Conservation (phyloP, 129 eudicot genomes). For the Artemisia argyi region DNA sequence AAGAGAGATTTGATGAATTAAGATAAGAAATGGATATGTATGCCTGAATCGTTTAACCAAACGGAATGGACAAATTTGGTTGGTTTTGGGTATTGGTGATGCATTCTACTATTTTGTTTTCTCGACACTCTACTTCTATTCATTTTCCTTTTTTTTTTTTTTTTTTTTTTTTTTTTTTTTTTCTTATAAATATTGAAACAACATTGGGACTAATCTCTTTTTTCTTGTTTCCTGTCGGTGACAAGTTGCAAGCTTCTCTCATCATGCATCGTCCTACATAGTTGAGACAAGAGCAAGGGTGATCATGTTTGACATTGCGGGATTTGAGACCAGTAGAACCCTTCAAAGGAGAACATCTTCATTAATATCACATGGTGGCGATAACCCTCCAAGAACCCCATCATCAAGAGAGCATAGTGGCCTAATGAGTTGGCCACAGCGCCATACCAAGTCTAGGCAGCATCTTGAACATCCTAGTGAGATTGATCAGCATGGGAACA, state of each 20-base stretch:
- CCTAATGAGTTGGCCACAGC: constrained; percentile 85
- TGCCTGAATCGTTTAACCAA: too few relatives aligned
- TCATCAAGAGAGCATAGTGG: constrained; percentile 55
- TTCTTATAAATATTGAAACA: not conserved
- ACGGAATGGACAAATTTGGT: too few relatives aligned
- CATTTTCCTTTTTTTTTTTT: not conserved
- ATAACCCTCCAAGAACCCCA: constrained; percentile 46
- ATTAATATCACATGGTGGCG: constrained; percentile 38
- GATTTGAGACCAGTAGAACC: constrained; percentile 46
- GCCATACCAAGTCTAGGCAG: constrained; percentile 29
- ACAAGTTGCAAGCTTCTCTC: constrained; percentile 50
- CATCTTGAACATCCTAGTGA: constrained; percentile 29
- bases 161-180: too few relatives aligned
- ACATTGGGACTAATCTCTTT: not conserved
- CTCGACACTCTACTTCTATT: too few relatives aligned
- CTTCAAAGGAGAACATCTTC: constrained; percentile 75
- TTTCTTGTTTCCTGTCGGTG: constrained; percentile 1
- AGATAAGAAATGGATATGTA: too few relatives aligned
- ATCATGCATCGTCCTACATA: constrained; percentile 54
- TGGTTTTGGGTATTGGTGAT: too few relatives aligned
- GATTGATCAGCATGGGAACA: constrained; percentile 31
- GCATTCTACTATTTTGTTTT: too few relatives aligned
- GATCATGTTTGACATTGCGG: constrained; percentile 60
- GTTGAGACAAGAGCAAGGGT: constrained; percentile 85
- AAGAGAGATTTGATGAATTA: too few relatives aligned